Conservation (phyloP, 352 stramenopile species). For the Pythium biforme region DNA sequence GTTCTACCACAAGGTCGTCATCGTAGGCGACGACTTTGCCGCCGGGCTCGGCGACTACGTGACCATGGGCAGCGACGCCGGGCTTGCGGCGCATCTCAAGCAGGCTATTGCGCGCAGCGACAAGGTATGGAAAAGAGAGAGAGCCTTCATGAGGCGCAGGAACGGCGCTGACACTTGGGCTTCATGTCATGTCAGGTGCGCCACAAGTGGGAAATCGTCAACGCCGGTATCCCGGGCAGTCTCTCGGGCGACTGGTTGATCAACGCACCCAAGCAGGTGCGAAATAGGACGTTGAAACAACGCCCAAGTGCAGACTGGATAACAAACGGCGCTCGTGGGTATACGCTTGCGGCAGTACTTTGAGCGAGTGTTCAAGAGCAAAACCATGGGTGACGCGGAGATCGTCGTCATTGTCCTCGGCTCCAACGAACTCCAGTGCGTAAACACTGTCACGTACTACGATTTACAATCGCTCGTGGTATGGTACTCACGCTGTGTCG, state of each 20-base stretch:
- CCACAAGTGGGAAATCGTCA: conserved; percentile 81
- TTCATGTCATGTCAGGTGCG: conserved; percentile 49
- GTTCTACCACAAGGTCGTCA: conserved; percentile 81
- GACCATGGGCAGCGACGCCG: conserved; percentile 45
- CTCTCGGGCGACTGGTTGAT: conserved; percentile 65
- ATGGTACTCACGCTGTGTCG: background rate
- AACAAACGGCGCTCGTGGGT: background rate
- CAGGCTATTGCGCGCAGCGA: conserved; percentile 43
- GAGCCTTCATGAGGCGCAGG: too few species aligned
- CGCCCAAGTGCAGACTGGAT: background rate
- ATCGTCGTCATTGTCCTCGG: conserved; percentile 80
- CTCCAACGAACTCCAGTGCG: conserved; percentile 62
- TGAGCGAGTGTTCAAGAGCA: conserved; percentile 60
- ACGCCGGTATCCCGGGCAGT: conserved; percentile 64
- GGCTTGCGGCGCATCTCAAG: conserved; percentile 59
- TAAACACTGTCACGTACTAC: too few species aligned
- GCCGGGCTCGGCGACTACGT: conserved; percentile 78
- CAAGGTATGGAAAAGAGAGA: conserved; percentile 44
- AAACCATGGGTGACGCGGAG: conserved; percentile 57
- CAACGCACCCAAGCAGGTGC: conserved; percentile 59
- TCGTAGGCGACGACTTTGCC: conserved; percentile 85
- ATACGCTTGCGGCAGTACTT: conserved; percentile 40
- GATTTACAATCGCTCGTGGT: too few species aligned
- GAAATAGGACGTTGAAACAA: background rate
- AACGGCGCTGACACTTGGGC: too few species aligned